Conservation (phyloP, 805 yeast genomes). For the Wickerhamomyces canadensis region DNA sequence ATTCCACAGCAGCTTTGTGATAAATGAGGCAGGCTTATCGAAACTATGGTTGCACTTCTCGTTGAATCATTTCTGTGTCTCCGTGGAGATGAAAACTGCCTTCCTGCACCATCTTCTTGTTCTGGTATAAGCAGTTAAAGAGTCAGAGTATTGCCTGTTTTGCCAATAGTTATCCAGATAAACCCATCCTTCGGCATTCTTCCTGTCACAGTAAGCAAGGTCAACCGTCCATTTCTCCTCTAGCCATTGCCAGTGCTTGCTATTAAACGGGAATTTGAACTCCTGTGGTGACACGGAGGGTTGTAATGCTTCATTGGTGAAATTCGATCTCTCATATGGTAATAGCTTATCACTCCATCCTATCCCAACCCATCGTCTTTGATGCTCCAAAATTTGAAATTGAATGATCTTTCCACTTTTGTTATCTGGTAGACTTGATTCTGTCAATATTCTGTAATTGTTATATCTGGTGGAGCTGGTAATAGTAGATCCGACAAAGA, state of each 20-base stretch:
- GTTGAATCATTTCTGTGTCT: neutral
- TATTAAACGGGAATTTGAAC: conserved; percentile 42
- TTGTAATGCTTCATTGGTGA: conserved; percentile 36
- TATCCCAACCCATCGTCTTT: conserved; percentile 56
- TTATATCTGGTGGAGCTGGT: conserved; percentile 8
- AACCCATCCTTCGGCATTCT: conserved; percentile 45
- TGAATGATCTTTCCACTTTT: conserved; percentile 41
- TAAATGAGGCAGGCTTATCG: too few species aligned
- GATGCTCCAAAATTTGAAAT: conserved; percentile 49
- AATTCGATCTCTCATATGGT: conserved; percentile 48
- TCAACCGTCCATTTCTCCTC: conserved; percentile 49
- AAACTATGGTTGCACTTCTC: too few species aligned
- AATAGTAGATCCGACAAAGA: conserved; percentile 31
- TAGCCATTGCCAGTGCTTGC: conserved; percentile 53
- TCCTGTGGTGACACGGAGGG: conserved; percentile 25
- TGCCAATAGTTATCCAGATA: conserved; percentile 51
- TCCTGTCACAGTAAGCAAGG: conserved; percentile 30
- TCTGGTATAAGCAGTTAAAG: conserved; percentile 46
- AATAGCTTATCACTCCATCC: conserved; percentile 51
- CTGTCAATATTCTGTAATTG: conserved; percentile 32
- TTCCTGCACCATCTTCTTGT: conserved; percentile 45
- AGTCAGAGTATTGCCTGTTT: conserved; percentile 34
- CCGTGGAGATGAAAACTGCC: conserved; percentile 25
- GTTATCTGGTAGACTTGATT: conserved; percentile 33
- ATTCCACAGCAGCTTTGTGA: too few species aligned